phyloP scores from a whole-genome alignment of 2,329 filamentous ascomycete species.

The Hortaea sp. region DNA sequence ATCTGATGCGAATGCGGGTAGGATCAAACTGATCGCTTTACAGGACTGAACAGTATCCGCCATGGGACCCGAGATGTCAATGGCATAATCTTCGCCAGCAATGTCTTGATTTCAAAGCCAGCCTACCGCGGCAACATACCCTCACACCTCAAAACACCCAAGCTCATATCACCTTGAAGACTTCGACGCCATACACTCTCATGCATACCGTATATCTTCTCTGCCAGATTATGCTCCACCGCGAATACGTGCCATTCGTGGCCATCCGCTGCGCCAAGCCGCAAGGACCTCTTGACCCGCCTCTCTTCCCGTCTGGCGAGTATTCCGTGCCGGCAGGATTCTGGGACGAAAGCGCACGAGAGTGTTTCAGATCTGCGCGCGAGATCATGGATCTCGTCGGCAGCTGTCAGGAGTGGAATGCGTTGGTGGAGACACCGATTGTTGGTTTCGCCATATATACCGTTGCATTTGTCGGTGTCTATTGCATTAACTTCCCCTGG shows the following conservation, averaged over 20 bases:
- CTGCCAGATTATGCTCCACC: slow-evolving; percentile 57
- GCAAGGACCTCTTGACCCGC: slow-evolving; percentile 49
- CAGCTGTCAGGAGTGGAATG: slow-evolving; percentile 49
- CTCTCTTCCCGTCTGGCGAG: slow-evolving; percentile 41
- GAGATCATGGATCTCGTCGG: slow-evolving; percentile 56
- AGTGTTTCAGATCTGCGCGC: slow-evolving; percentile 52
- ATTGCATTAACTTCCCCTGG: slow-evolving; percentile 55
- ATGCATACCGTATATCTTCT: slow-evolving; percentile 57
- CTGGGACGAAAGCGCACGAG: slow-evolving; percentile 53
- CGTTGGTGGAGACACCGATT: slow-evolving; percentile 57
- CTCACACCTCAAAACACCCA: slow-evolving; percentile 54
- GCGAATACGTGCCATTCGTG: slow-evolving; percentile 59
- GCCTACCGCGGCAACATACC: slow-evolving; percentile 47
- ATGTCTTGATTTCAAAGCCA: slow-evolving; percentile 44
- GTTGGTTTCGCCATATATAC: slow-evolving; percentile 58
- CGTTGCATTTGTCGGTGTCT: slow-evolving; percentile 55
- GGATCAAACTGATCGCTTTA: slow-evolving; percentile 8
- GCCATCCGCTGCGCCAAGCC: slow-evolving; percentile 44
- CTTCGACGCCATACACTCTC: slow-evolving; percentile 54
- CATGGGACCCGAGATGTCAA: slow-evolving; percentile 48
- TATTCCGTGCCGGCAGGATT: slow-evolving; percentile 43
- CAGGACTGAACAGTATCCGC: slow-evolving; percentile 42
- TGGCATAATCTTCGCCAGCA: slow-evolving; percentile 46
- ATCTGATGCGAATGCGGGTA: too few relatives aligned
- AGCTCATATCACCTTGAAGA: slow-evolving; percentile 54